These are phyloP conservation scores for Mycena latifolia DNA, from an alignment of 768 basidiomycete genomes.

Conservation along the genomic window DNA sequence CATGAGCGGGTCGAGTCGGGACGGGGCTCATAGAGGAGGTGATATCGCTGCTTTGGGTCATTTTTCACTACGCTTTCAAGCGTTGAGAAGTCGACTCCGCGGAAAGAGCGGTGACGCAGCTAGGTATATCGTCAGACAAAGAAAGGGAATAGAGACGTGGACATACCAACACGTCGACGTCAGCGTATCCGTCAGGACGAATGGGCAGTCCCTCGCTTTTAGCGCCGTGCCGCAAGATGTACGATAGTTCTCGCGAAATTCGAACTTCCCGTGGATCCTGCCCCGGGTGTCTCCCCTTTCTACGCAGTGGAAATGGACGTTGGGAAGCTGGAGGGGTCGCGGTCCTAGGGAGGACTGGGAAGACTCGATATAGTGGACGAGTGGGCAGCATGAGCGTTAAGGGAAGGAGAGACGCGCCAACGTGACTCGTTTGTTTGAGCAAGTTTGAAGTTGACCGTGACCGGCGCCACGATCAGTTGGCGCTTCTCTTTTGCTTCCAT, in stretches of 20 bases:
- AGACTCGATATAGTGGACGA: too few species aligned
- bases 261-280: too few species aligned
- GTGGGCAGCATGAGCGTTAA: too few species aligned
- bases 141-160: not conserved
- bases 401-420: too few species aligned
- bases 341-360: too few species aligned
- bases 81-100: conserved; percentile 56
- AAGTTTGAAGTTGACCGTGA: too few species aligned
- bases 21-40: conserved; percentile 55
- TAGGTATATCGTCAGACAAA: conserved; percentile 38
- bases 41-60: conserved; percentile 65
- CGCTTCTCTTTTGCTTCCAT: too few species aligned
- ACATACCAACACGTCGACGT: conserved; percentile 29
- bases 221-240: conserved; percentile 25
- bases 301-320: too few species aligned
- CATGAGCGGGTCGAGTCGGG: conserved; percentile 48
- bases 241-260: conserved; percentile 10
- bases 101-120: conserved; percentile 70
- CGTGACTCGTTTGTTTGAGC: too few species aligned
- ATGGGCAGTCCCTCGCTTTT: conserved; percentile 16
- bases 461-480: too few species aligned
- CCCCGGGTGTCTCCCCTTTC: too few species aligned
- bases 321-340: too few species aligned
- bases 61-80: conserved; percentile 63
- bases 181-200: conserved; percentile 30